Evolutionary conservation across 345 rosid species (phyloP).

Genomic region (Rubroshorea leprosula): DNA sequence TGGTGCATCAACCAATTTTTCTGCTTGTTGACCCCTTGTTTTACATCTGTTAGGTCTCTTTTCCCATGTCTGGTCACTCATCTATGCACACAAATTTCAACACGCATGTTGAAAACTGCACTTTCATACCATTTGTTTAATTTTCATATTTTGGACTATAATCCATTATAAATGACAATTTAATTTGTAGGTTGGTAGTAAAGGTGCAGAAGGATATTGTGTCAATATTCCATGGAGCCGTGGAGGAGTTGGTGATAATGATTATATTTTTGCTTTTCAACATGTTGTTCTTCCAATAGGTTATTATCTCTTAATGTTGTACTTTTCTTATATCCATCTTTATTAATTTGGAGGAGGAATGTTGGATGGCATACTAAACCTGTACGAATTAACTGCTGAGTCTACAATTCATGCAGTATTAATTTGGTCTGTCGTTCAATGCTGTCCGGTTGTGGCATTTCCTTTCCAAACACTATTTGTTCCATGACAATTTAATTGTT

Average conservation of each 20-base stretch:
- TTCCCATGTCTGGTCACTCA: too few relatives aligned
- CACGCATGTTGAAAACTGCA: background rate
- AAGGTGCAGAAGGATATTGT: slow-evolving; percentile 91
- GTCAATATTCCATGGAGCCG: slow-evolving; percentile 98
- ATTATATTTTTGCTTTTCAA: slow-evolving; percentile 88
- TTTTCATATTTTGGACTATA: slow-evolving; percentile 4
- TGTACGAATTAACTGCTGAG: background rate
- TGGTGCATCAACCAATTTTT: too few relatives aligned
- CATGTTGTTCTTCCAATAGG: slow-evolving; percentile 93
- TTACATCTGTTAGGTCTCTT: too few relatives aligned
- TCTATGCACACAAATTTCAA: background rate
- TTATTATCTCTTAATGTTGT: slow-evolving; percentile 17
- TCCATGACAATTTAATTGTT: too few relatives aligned
- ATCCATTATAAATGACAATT: background rate
- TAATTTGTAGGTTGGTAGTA: slow-evolving; percentile 59
- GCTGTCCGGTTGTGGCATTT: too few relatives aligned
- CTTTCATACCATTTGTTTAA: background rate
- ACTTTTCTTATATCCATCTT: background rate
- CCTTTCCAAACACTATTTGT: too few relatives aligned
- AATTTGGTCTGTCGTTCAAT: too few relatives aligned
- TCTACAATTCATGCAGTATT: too few relatives aligned
- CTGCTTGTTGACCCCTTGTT: too few relatives aligned
- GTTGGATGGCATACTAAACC: background rate
- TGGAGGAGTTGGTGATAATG: slow-evolving; percentile 91
- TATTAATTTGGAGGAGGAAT: background rate